Evolutionary conservation across 73 alveolate species (phyloP).

Genomic region (Paramecium caudatum): DNA sequence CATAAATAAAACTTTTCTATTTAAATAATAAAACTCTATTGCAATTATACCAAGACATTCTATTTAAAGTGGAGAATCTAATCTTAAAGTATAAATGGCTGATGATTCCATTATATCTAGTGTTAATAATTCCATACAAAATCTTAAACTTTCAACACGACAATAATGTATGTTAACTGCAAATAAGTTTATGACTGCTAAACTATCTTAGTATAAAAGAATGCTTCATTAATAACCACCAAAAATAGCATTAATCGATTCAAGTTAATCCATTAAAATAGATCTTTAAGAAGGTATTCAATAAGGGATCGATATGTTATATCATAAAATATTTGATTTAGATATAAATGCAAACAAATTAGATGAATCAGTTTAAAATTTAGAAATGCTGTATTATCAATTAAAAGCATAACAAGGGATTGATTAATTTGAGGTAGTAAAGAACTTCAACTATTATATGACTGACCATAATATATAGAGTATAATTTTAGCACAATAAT

Average conservation of each 20-base stretch:
- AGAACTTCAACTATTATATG: background rate
- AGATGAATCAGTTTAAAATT: background rate
- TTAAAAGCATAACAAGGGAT: background rate
- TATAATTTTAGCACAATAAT: background rate
- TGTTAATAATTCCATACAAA: background rate
- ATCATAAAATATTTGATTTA: background rate
- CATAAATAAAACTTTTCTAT: background rate
- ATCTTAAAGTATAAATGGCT: background rate
- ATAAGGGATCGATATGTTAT: background rate
- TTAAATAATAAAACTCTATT: background rate
- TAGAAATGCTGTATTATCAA: background rate
- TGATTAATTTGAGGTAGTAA: constrained; percentile 17
- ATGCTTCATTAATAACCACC: background rate
- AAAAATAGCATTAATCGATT: background rate
- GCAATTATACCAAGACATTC: background rate
- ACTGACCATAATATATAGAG: background rate
- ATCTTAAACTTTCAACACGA: background rate
- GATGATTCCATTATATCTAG: background rate
- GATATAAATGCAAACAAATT: background rate
- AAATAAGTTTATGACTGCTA: constrained; percentile 8
- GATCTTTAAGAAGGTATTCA: background rate
- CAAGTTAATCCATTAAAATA: background rate
- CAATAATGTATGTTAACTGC: background rate
- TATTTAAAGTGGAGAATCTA: constrained; percentile 1
- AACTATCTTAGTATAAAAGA: background rate